Percentiles rank a stretch among this genome's conserved stretches.
Conservation (phyloP, 768 basidiomycete species). For the Lentinula sp. region DNA sequence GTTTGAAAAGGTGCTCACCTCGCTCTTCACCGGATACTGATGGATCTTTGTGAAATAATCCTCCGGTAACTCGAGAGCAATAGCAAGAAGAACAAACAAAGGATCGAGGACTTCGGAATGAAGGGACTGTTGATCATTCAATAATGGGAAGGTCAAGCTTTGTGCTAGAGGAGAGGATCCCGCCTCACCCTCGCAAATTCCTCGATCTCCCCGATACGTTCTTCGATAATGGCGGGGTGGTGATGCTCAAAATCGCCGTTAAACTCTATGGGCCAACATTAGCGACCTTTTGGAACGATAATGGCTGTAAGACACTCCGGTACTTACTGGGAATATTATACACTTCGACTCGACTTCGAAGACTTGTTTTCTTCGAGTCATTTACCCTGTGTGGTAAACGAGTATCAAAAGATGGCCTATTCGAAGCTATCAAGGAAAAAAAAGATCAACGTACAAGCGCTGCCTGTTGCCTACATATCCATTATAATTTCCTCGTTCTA, state of each 20-base stretch:
- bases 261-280: constrained; percentile 26
- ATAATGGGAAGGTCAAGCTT: too few relatives aligned
- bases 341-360: constrained; percentile 38
- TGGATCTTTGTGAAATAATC: constrained; percentile 42
- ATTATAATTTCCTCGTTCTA: constrained; percentile 38
- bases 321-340: constrained; percentile 43
- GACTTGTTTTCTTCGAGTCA: constrained; percentile 20
- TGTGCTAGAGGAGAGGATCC: background rate
- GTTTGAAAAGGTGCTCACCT: constrained; percentile 15
- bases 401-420: background rate
- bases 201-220: constrained; percentile 36
- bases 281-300: background rate
- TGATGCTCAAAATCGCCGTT: constrained; percentile 32
- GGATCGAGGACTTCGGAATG: constrained; percentile 43
- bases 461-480: constrained; percentile 43
- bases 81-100: constrained; percentile 37
- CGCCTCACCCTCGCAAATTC: constrained; percentile 30
- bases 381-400: constrained; percentile 20
- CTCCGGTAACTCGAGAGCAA: constrained; percentile 47
- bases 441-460: constrained; percentile 21
- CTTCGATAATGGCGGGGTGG: constrained; percentile 31
- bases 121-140: constrained; percentile 18
- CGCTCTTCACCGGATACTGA: constrained; percentile 38
- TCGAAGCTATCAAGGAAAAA: background rate
- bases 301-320: too few relatives aligned